Percentiles rank a stretch among this genome's conserved stretches.
phyloP scores from a whole-genome alignment of 352 stramenopile genomes.

The Achlya hypogyna region DNA sequence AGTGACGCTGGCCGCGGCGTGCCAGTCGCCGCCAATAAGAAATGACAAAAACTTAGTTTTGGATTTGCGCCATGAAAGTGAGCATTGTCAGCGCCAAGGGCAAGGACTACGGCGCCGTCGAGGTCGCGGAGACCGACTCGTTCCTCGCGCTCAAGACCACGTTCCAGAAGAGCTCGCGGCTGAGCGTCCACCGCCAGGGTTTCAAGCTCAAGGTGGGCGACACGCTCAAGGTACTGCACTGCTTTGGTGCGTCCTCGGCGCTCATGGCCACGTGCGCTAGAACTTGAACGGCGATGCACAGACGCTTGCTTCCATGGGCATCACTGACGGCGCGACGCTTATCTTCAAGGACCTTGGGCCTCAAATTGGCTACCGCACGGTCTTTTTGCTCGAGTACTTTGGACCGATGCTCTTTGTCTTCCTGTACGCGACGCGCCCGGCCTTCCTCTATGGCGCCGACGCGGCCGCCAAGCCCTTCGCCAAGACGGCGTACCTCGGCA shows the following conservation, averaged over 20 bases:
- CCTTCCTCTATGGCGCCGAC: conserved; percentile 58
- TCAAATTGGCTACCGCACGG: conserved; percentile 83
- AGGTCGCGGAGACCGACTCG: conserved; percentile 31
- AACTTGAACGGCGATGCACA: conserved; percentile 50
- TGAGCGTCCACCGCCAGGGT: conserved; percentile 51
- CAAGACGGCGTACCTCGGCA: conserved; percentile 41
- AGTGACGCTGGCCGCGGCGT: no score
- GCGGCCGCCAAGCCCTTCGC: conserved; percentile 31
- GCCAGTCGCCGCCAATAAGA: background rate
- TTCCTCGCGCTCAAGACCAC: conserved; percentile 44
- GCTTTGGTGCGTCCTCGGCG: background rate
- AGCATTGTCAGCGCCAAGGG: conserved; percentile 44
- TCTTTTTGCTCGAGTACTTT: conserved; percentile 83
- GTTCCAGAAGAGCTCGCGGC: conserved; percentile 38
- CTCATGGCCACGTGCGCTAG: conserved; percentile 5
- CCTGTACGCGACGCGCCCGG: conserved; percentile 55
- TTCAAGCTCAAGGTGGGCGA: conserved; percentile 42
- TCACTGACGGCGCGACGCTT: conserved; percentile 35
- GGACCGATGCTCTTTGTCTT: conserved; percentile 79
- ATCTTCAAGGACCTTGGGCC: conserved; percentile 74
- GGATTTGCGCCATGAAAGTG: conserved; percentile 39
- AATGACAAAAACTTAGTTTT: background rate
- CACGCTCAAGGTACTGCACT: conserved; percentile 26
- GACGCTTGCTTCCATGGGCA: conserved; percentile 43
- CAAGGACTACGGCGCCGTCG: conserved; percentile 46